These are phyloP conservation scores for Vanrija pseudolonga DNA, from an alignment of 1,284 basidiomycete genomes.

Conservation along the genomic window DNA sequence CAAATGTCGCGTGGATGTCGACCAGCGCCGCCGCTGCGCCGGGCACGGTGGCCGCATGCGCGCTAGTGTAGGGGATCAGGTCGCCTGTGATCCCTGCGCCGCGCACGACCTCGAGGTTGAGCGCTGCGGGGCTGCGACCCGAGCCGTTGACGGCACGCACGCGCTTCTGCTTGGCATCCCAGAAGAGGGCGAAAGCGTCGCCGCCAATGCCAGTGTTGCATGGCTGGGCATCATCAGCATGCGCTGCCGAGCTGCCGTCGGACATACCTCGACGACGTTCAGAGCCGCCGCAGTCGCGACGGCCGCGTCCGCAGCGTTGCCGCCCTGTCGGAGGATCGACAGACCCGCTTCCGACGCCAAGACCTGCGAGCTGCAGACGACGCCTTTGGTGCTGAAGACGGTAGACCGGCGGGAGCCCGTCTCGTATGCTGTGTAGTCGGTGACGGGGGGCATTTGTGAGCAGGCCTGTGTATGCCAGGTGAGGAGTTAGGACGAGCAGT, in stretches of 20 bases:
- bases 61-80: conserved; percentile 65
- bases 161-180: conserved; percentile 70
- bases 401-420: conserved; percentile 22
- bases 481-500: no score
- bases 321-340: conserved; percentile 73
- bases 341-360: conserved; percentile 81
- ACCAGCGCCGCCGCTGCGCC: conserved; percentile 88
- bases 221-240: conserved; percentile 11
- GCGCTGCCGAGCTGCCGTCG: conserved; percentile 15
- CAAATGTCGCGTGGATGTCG: conserved; percentile 76
- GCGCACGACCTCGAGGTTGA: conserved; percentile 70
- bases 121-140: conserved; percentile 74
- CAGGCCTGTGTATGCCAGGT: no score
- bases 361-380: conserved; percentile 80
- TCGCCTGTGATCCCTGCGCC: conserved; percentile 64
- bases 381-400: conserved; percentile 59
- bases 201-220: conserved; percentile 1
- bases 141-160: conserved; percentile 60
- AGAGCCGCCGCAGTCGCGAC: conserved; percentile 80
- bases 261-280: conserved; percentile 69
- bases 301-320: conserved; percentile 76
- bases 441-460: no score
- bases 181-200: conserved; percentile 90
- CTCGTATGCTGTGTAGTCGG: background rate
- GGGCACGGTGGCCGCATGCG: conserved; percentile 90